Conservation (phyloP, 495 filamentous ascomycete genomes). For the Parmelia sp. region DNA sequence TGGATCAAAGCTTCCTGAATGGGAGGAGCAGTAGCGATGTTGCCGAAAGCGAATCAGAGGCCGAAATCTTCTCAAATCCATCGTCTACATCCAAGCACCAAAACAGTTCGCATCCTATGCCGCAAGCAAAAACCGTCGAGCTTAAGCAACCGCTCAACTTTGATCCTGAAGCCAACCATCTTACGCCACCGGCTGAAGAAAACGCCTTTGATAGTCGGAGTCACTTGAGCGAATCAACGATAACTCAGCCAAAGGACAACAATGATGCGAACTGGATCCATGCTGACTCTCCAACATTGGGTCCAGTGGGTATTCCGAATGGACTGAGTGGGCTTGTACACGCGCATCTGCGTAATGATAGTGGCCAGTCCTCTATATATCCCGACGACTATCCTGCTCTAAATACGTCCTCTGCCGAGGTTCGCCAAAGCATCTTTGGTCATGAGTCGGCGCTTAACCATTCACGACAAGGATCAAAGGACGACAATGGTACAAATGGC, state of each 20-base stretch:
- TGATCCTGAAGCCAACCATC: conserved; percentile 15
- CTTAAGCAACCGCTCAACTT: background rate
- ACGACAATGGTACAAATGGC: conserved; percentile 50
- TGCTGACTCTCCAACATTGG: conserved; percentile 75
- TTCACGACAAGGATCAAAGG: conserved; percentile 25
- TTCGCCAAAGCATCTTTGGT: conserved; percentile 33
- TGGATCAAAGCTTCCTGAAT: conserved; percentile 39
- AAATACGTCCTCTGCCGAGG: conserved; percentile 35
- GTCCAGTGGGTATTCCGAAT: conserved; percentile 43
- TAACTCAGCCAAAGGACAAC: conserved; percentile 18
- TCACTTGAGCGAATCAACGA: conserved; percentile 20
- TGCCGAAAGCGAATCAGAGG: conserved; percentile 21
- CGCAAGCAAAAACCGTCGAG: background rate
- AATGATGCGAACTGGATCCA: background rate
- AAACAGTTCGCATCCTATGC: conserved; percentile 1
- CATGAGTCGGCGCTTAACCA: conserved; percentile 17
- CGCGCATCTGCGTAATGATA: conserved; percentile 77
- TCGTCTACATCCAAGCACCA: conserved; percentile 6
- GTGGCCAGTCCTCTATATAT: conserved; percentile 73
- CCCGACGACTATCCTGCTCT: conserved; percentile 43
- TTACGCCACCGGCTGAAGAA: conserved; percentile 22
- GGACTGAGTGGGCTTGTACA: conserved; percentile 78
- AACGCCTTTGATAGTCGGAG: conserved; percentile 32
- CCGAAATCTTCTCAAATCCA: conserved; percentile 11
- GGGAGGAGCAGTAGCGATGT: conserved; percentile 39